Evolutionary conservation across 257 asterid species (phyloP), one percentile per base, ranked within the genome.

Genomic region (Perilla frutescens): DNA sequence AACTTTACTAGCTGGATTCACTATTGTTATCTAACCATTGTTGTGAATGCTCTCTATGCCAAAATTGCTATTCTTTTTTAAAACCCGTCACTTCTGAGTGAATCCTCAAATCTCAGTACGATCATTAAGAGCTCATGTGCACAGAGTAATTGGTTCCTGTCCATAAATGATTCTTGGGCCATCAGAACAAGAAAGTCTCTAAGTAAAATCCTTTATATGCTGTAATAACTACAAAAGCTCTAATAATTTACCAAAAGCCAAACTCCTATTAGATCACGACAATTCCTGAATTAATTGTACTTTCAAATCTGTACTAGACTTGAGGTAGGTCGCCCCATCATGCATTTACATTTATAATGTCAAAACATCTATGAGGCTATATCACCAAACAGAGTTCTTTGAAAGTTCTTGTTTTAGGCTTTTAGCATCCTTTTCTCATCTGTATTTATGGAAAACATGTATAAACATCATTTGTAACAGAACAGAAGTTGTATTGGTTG

Each of bases 401-500:
- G 56, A 40, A 51, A 50, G 32, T 65, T 9, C 39, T 6, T 41
- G 8, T 51, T 56, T 54, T 14, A 11, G 32, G 13, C 40, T 14
- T 66, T 66, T 37, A 20, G 26, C 26, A 20, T 20, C 26, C 26
- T 20, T 20, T 20, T 77, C 58, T 72, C 62, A 12, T 68, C 77
- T 50, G 14, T 51, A 78, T 79, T 40, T 74, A 64, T 79, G 76
- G 81, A 76, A 65, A 72, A 41, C 70, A 73, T 74, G 77, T 76
- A 77, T 87, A 83, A 88, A 80, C 80, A 73, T 77, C 78, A 70
- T 72, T 75, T 83, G 86, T 56, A 80, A 90, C 90, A 84, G 91
- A 81, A 73, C 96, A 90, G 96, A 80, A 80, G 89, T 81, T 88
- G 96, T 83, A 72, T 90, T 80, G 96, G 93, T 68, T 88, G 90